A percentile compares a stretch with the other conserved stretches of the same genome.
phyloP scores from a whole-genome alignment of 495 filamentous ascomycete species.

The Acidiella bohemica region DNA sequence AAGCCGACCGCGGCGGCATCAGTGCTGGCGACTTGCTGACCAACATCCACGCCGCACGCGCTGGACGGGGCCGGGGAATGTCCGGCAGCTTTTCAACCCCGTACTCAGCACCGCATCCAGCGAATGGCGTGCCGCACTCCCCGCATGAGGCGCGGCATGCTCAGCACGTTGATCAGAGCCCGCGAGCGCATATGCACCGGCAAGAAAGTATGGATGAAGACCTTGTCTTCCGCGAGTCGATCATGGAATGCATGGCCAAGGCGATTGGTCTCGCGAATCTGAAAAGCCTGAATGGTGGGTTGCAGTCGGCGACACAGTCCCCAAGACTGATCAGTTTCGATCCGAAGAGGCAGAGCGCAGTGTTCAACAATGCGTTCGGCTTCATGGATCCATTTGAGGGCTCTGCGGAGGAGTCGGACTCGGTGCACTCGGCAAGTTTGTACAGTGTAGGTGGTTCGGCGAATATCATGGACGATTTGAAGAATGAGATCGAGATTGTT shows the following conservation, averaged over 20 bases:
- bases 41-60: slow-evolving; percentile 41
- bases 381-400: slow-evolving; percentile 85
- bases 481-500: slow-evolving; percentile 91
- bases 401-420: slow-evolving; percentile 74
- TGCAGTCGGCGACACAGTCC: slow-evolving; percentile 67
- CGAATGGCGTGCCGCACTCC: slow-evolving; percentile 28
- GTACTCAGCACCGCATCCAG: slow-evolving; percentile 24
- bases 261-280: slow-evolving; percentile 69
- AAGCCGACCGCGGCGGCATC: slow-evolving; percentile 19
- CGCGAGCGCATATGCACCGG: slow-evolving; percentile 41
- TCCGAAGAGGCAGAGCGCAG: slow-evolving; percentile 65
- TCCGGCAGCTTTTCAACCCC: slow-evolving; percentile 30
- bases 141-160: slow-evolving; percentile 39
- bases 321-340: slow-evolving; percentile 79
- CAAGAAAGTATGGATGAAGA: slow-evolving; percentile 75
- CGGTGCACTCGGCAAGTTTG: slow-evolving; percentile 57
- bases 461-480: slow-evolving; percentile 57
- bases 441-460: slow-evolving; percentile 37
- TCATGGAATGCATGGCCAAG: slow-evolving; percentile 91
- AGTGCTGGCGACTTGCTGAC: slow-evolving; percentile 57
- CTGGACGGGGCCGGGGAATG: slow-evolving; percentile 27
- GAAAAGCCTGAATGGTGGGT: slow-evolving; percentile 40
- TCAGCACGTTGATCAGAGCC: slow-evolving; percentile 37
- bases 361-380: slow-evolving; percentile 84
- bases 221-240: slow-evolving; percentile 70